A percentile compares a stretch with the other conserved stretches of the same genome.
Evolutionary conservation across 169 alveolate genomes (phyloP).

Genomic region (Toxoplasma gondii): DNA sequence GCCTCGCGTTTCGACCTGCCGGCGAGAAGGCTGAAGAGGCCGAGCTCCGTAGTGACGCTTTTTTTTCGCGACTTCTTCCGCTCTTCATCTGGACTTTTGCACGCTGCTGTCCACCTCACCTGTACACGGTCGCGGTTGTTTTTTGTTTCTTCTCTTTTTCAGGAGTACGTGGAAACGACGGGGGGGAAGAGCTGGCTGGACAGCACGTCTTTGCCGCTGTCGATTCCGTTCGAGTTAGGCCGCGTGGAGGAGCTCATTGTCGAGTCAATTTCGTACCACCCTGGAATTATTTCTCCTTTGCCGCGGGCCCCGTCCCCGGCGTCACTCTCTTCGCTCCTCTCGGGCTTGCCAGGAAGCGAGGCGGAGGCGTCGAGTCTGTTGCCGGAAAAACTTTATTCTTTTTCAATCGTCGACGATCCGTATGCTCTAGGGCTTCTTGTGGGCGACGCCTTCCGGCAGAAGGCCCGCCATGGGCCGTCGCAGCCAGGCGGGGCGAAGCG

Average conservation of each 20-base stretch:
- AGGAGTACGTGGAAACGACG: background rate
- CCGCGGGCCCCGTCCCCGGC: background rate
- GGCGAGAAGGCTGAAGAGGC: too few relatives aligned
- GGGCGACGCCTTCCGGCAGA: background rate
- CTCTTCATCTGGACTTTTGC: too few relatives aligned
- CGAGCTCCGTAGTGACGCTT: too few relatives aligned
- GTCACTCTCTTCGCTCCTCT: background rate
- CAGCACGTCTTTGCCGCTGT: conserved; percentile 24
- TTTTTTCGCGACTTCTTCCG: too few relatives aligned
- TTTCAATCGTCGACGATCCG: background rate
- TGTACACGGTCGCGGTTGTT: background rate
- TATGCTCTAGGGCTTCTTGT: conserved; percentile 33
- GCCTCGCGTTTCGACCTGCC: too few relatives aligned
- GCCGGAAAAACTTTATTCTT: conserved; percentile 1
- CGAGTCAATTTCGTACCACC: conserved; percentile 16
- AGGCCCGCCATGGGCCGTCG: background rate
- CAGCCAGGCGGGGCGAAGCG: background rate
- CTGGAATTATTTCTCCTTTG: conserved; percentile 5
- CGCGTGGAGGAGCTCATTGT: conserved; percentile 37
- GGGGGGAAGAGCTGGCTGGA: background rate
- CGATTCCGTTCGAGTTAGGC: conserved; percentile 34
- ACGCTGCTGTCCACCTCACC: background rate
- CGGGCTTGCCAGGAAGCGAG: background rate
- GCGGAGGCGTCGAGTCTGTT: background rate
- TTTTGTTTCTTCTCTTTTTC: background rate